Evolutionary conservation across 1,284 basidiomycete species (phyloP).

Genomic region (Ustilago sp.): DNA sequence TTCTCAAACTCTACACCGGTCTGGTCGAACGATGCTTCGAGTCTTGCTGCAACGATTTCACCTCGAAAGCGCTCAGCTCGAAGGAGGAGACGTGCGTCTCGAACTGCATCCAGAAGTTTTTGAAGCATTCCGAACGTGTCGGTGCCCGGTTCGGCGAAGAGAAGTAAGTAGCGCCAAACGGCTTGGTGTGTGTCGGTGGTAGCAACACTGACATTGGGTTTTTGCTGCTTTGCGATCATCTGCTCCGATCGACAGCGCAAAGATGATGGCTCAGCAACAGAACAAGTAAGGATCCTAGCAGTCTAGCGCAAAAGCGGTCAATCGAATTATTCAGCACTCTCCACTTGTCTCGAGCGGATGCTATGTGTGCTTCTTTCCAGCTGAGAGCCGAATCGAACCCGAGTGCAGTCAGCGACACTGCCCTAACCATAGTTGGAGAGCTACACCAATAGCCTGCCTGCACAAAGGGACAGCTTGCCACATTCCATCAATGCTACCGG

Average conservation of each 20-base stretch:
- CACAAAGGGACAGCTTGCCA: too few species aligned
- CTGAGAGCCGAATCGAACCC: too few species aligned
- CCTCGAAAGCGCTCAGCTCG: slow-evolving; percentile 87
- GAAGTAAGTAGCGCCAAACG: slow-evolving; percentile 49
- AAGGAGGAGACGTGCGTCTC: slow-evolving; percentile 81
- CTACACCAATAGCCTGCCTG: too few species aligned
- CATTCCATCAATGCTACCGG: too few species aligned
- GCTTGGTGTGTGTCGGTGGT: not conserved
- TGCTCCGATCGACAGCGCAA: slow-evolving; percentile 21
- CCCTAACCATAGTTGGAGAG: too few species aligned
- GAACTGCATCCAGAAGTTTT: slow-evolving; percentile 87
- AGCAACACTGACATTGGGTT: not conserved
- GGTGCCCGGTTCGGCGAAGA: slow-evolving; percentile 80
- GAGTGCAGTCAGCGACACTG: too few species aligned
- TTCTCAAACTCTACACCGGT: slow-evolving; percentile 93
- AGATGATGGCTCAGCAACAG: slow-evolving; percentile 51
- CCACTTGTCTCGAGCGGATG: not conserved
- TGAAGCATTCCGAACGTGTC: slow-evolving; percentile 95
- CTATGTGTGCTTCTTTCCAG: not conserved
- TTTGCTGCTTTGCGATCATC: not conserved
- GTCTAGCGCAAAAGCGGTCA: slow-evolving; percentile 1
- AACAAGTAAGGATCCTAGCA: slow-evolving; percentile 33
- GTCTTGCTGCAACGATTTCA: slow-evolving; percentile 95
- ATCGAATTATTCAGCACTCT: slow-evolving; percentile 3
- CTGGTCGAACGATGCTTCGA: slow-evolving; percentile 96